Evolutionary conservation across 140 eudicot genomes (phyloP), one percentile per base, ranked within the genome.

Genomic region (Ambrosia hybrid): DNA sequence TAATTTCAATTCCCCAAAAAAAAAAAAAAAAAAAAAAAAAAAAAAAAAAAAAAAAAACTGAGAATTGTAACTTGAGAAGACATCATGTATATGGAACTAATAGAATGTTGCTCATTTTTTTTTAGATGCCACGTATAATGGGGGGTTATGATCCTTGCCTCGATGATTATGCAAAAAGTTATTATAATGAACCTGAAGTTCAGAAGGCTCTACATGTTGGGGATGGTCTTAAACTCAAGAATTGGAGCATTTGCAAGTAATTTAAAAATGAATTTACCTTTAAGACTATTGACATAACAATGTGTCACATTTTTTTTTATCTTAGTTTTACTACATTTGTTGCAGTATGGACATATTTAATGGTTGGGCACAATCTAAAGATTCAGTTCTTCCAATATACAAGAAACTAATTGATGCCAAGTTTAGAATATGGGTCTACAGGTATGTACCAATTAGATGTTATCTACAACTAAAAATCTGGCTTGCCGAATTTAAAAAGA

Each of bases 181-280:
- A 86, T 80, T 92, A 92, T 80, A 92, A 92, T 78, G 84, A 84
- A 17, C 81, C 76, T 10, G 92, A 89, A 65, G 96, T 92, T 72
- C 98, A 92, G 68, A 89, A 79, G 79, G 96, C 98, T 76, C 96
- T 92, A 67, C 98, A 92, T 78, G 98, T 89, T 73, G 75, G 84
- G 69, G 83, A 83, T 71, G 89, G 91, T 72, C 70, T 43, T 41
- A 72, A 55, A 33, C 89, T 80, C 55, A 89, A 71, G 81, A 85
- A 87, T 67, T 92, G 98, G 98, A 89, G 87, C 89, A 87, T 92
- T 41, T 92, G 98, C 98, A 92, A 89, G 98, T 92, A 92, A 76
- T 43, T 7, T 45, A 14, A 8, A 41, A 11, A 43, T 8, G 34
- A 16, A 8, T 37, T 66, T n/a, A 51, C 21, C 15, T 15, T 55